Base-by-base conservation (phyloP, 2,329 filamentous ascomycete genomes). In the Clarireedia hainanense region DNA sequence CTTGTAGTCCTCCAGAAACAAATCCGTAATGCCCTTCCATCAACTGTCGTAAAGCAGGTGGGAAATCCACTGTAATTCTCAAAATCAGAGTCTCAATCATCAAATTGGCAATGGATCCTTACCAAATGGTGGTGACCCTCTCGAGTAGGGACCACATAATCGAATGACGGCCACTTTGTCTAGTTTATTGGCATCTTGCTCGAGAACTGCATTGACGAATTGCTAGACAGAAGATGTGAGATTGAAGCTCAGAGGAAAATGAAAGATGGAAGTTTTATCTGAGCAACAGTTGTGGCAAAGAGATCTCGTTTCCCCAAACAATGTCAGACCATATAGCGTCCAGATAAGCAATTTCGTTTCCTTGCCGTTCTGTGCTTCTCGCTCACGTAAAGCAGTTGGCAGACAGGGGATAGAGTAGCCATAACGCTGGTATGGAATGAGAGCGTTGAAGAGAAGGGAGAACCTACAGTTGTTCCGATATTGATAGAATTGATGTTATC, bases 111-210 rank as follows among this genome's bases (percentile, higher is more conserved):
- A 30, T 9, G 14, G 12, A 5, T 34, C 57, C 54, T 12, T 27
- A 54, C 57, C 50, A 52, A 77, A 78, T 1, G 76, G 75, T 7
- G 76, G 76, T 5, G 75, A 72, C 55, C 79, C 72, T 58, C 71
- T 73, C 6, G 74, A 73, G 59, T 77, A 79, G 2, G 71, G 71
- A 2, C 73, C 72, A 42, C 73, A 76, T 17, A 80, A 68, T 14
- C 79, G 74, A 45, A 81, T 64, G 15, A 81, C 74, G 10, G 77
- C 79, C 6, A 82, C 79, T 50, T 71, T 72, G 10, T 74, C 74
- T 5, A 81, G 67, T 14, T 77, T 73, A 24, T 72, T 70, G 3
- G 72, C 69, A 66, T 81, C 76, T 9, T 74, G 72, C 48, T 77
- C 76, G 10, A 78, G 69, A 6, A 80, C 74, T 5, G 76, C 76